phyloP scores from a whole-genome alignment of 257 asterid genomes.

The Ocimum tenuiflorum region DNA sequence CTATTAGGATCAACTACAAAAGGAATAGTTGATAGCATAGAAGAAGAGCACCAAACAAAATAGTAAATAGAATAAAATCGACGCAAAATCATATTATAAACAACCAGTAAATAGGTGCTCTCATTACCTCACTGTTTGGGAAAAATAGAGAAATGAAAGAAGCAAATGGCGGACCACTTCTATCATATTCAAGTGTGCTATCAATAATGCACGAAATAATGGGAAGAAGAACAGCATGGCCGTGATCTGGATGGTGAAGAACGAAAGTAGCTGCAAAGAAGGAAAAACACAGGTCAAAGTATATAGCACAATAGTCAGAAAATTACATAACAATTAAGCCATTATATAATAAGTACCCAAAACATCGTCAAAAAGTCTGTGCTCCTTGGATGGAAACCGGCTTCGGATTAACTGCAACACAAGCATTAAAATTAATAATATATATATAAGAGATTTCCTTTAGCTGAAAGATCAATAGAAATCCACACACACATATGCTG shows the following conservation, averaged over 20 bases:
- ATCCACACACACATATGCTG: background rate
- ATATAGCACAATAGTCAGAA: slow-evolving; percentile 17
- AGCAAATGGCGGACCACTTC: slow-evolving; percentile 70
- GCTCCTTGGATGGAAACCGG: slow-evolving; percentile 78
- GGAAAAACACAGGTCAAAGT: slow-evolving; percentile 21
- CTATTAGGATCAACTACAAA: background rate
- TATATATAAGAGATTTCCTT: background rate
- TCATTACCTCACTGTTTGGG: slow-evolving; percentile 70
- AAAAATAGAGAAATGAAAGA: slow-evolving; percentile 87
- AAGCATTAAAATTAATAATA: background rate
- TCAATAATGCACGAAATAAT: slow-evolving; percentile 88
- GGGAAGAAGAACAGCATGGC: slow-evolving; percentile 90
- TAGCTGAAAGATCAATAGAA: slow-evolving; percentile 4
- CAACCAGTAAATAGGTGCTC: slow-evolving; percentile 8
- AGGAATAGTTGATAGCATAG: background rate
- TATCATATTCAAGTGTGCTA: slow-evolving; percentile 69
- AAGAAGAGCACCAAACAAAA: background rate
- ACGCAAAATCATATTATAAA: background rate
- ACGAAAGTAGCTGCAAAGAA: slow-evolving; percentile 79
- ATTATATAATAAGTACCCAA: slow-evolving; percentile 46
- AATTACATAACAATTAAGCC: background rate
- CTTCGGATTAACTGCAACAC: slow-evolving; percentile 75
- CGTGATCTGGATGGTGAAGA: slow-evolving; percentile 99
- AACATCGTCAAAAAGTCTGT: slow-evolving; percentile 88
- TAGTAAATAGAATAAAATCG: background rate